Base-by-base conservation (phyloP, 768 basidiomycete genomes). In the Cyclocybe cylindracea region DNA sequence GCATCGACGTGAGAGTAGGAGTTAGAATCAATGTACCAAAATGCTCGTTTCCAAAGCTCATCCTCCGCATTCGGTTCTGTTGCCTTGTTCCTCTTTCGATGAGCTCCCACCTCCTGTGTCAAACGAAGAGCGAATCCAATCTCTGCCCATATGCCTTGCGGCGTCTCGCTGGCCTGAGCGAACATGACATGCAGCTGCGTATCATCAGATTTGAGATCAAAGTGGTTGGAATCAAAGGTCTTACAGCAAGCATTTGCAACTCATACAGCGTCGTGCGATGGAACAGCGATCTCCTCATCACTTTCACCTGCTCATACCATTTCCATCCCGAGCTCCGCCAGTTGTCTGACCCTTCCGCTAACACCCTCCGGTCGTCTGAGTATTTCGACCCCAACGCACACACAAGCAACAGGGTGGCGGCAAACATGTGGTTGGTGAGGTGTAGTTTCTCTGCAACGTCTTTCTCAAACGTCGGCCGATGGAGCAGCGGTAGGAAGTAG, bases 61-160 rank as follows among this genome's bases (percentile, higher is more conserved):
- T 85, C 78, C 56, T 91, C 86, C 5, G 73, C 67, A 9, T 70
- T 77, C 9, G 74, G 75, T 6, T 51, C 52, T 11, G 55, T 63
- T 39, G 63, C 54, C 10, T 62, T 55, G 46, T 68, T 71, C 29
- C 77, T 67, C 50, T 73, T 50, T 41, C 64, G 65, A 66, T 93
- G 91, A 1, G 82, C 86, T 29, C 91, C 84, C 36, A 90, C 80
- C 56, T 94, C 90, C 62, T 90, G 84, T 1, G 84, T 82, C 44
- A 85, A 71, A 3, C 89, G 83, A 32, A 92, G 66, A n/a, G 84
- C 87, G 38, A 86, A 69, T 0, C 87, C 86, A 35, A 84, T 74
- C 7, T 83, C 72, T 4, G 77, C 77, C 89, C 89, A 92, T 38
- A 70, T 70, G 8, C 80, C 77, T 44, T 84, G 81, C 1, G 81